phyloP scores from a whole-genome alignment of 352 stramenopile species.

The Aphanomyces euteiches region DNA sequence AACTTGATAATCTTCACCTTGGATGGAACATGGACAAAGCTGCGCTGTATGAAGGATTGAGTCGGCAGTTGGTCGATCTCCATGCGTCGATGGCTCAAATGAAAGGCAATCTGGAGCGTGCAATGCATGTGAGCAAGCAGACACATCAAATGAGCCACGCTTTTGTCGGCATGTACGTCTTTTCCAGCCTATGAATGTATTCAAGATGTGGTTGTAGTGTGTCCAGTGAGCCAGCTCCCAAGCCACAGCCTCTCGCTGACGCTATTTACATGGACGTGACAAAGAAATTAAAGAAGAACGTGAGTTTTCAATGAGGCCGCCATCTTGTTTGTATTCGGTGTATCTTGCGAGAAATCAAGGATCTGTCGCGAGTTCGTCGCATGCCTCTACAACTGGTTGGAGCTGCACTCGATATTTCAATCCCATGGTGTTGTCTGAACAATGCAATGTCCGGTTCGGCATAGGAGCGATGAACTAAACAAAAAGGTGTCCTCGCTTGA shows the following conservation, averaged over 20 bases:
- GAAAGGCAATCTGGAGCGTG: slow-evolving; percentile 2
- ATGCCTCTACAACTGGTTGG: no score
- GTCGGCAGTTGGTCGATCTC: slow-evolving; percentile 8
- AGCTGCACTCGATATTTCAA: no score
- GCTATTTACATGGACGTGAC: not conserved
- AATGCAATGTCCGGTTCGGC: no score
- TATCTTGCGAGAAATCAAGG: no score
- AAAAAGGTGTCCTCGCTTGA: no score
- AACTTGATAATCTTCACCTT: no score
- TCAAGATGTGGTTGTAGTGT: not conserved
- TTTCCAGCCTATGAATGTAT: not conserved
- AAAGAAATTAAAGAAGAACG: slow-evolving; percentile 3
- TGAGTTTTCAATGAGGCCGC: not conserved
- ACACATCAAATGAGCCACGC: slow-evolving; percentile 21
- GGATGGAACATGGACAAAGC: slow-evolving; percentile 14
- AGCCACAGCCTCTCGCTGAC: not conserved
- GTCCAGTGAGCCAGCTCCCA: not conserved
- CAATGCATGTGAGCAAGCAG: slow-evolving; percentile 9
- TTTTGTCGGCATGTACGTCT: slow-evolving; percentile 20
- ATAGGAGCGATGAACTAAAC: no score
- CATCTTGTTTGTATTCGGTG: not conserved
- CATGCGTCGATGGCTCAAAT: slow-evolving; percentile 18
- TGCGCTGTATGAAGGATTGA: slow-evolving; percentile 16
- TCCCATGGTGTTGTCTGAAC: no score
- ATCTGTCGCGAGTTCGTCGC: no score